Evolutionary conservation across 2,329 filamentous ascomycete species (phyloP), one percentile per base, ranked within the genome.

Genomic region (Calonectria hawksworthii): DNA sequence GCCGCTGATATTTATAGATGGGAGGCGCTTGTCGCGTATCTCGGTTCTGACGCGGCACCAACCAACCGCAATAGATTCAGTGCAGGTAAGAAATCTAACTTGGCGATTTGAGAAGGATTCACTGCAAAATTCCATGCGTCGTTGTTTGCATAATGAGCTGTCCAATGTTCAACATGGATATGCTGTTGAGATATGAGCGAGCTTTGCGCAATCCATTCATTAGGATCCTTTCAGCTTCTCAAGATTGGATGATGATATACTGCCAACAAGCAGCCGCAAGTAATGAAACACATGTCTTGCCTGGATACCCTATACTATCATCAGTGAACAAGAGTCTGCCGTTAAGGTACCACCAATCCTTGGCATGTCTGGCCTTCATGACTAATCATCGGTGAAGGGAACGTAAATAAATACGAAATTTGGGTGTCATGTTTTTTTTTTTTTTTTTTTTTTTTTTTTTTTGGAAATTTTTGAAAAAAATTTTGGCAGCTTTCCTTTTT

Each of bases 21-120:
- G 10, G 34, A 14, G 59, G 68, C 50, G 68, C 68, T 66, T 71
- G 68, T 65, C 68, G 68, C 34, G 36, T 71, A 71, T 59, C 28
- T 51, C 26, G 50, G 28, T 30, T 61, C 65, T 54, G 68, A 64
- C 68, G 44, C 68, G 41, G 68, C 38, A 54, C 56, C 56, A 71
- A 66, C 59, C 21, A 56, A 52, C 34, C 21, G 38, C 51, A 38
- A 32, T 18, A 34, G 61, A 34, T 50, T 34, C 21, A 41, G 28
- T 23, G 36, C 38, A 47, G n/a, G 51, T 38, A 59, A 50, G 28
- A 50, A 50, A 50, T 8, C 28, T 41, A 50, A 21, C 38, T 18
- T 52, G 21, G 30, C 18, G 63, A 54, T 34, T 65, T 38, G 28
- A 65, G 26, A 32, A 34, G 38, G 61, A 65, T 65, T n/a, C 18